Evolutionary conservation across 352 stramenopile species (phyloP).

Genomic region (Phytophthora pistaciae): DNA sequence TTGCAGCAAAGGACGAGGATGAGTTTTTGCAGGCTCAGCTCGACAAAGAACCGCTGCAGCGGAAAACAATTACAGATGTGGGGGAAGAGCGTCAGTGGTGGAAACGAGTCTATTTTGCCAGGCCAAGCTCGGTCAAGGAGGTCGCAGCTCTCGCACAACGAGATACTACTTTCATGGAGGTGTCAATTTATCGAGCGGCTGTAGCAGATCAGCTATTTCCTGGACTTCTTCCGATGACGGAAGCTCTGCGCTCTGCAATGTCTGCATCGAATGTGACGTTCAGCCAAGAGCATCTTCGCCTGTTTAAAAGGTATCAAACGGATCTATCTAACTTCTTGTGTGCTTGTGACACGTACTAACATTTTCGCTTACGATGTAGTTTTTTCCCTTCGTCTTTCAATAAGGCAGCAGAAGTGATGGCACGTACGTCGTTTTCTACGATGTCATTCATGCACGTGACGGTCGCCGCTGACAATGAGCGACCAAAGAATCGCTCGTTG

Average conservation of each 20-base stretch:
- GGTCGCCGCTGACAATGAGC: constrained; percentile 7
- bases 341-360: constrained; percentile 16
- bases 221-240: constrained; percentile 29
- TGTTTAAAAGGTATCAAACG: constrained; percentile 54
- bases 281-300: constrained; percentile 40
- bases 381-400: constrained; percentile 35
- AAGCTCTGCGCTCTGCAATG: constrained; percentile 37
- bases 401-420: not conserved
- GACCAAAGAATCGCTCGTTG: constrained; percentile 2
- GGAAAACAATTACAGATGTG: constrained; percentile 43
- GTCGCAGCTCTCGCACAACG: constrained; percentile 33
- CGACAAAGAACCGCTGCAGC: constrained; percentile 12
- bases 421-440: constrained; percentile 20
- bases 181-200: constrained; percentile 56
- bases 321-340: not conserved
- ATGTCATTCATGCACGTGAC: constrained; percentile 38
- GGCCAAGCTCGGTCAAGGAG: constrained; percentile 42
- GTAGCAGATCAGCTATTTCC: constrained; percentile 55
- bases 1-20: constrained; percentile 58
- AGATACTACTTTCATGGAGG: constrained; percentile 39
- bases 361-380: constrained; percentile 16
- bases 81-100: constrained; percentile 56
- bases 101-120: constrained; percentile 68
- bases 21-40: constrained; percentile 46
- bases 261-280: constrained; percentile 20